Base-by-base conservation (phyloP, 139 green algal species). In the Zygnema circumcarinatum region DNA sequence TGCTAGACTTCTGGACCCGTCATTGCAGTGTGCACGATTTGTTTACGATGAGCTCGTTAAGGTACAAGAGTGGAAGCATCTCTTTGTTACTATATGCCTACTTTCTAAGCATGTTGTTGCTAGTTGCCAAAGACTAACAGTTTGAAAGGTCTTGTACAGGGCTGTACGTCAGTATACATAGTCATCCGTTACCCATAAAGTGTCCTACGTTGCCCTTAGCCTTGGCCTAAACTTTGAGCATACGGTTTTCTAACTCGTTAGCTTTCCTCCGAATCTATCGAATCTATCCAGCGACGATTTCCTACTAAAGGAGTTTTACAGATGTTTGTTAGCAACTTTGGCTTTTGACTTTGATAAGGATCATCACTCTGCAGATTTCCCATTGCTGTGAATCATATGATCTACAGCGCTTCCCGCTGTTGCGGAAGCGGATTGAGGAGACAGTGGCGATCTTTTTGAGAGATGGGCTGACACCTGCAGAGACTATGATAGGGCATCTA, bases 41-140 rank as follows among this genome's bases (percentile, higher is more conserved):
- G 94, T 97, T 11, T 93, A 95, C 75, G 87, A 89, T 29, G 96
- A 98, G 93, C 93, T 98, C 79, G 90, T 98, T 74, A 90, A 90
- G 86, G 86, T 90, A 56, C 56, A 41, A 78, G 16, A 11, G 11
- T 36, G 16, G 11, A 42, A 16, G 69, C 16, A 40, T 36, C 7
- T 35, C 20, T 53, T 21, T 21, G 72, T 20, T 79, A 16, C 72
- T 20, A 54, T 32, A 32, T 20, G 16, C 21, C 40, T 79, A 35
- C 21, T 36, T 16, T 35, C 72, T 79, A 16, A 54, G 72, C 72
- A 79, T 54, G 16, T 20, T 36, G 72, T 21, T 47, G 22, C 72
- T 79, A 35, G 22, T 79, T 32, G 72, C 29, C 21, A 36, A 79
- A 20, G 72, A 35, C 21, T 20, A 21, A 16, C 16, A 21, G 72